Evolutionary conservation across 176 grass and related monocot species (phyloP).

Genomic region (Ensete glaucum): DNA sequence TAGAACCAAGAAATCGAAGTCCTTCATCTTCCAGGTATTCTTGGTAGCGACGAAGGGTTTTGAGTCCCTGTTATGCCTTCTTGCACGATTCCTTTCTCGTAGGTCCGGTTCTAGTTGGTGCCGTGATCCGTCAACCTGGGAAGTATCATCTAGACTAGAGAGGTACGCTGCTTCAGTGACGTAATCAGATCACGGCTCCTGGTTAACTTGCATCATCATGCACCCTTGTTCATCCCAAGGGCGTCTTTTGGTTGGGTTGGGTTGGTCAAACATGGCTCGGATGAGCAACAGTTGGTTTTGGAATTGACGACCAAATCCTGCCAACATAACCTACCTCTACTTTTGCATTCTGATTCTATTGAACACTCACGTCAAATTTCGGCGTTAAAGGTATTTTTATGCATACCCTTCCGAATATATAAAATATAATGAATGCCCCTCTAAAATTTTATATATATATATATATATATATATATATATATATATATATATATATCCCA

Average conservation of each 20-base stretch:
- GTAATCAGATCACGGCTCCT: background rate
- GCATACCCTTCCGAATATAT: too few species aligned
- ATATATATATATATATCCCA: background rate
- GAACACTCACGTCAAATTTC: too few species aligned
- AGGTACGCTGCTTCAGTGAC: background rate
- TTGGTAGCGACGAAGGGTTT: background rate
- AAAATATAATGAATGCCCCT: background rate
- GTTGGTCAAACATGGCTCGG: too few species aligned
- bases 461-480: background rate
- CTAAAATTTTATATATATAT: background rate
- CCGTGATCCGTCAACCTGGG: background rate
- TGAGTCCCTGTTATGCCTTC: background rate
- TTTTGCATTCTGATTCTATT: too few species aligned
- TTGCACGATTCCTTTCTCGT: background rate
- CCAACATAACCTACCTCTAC: too few species aligned
- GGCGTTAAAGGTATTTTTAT: too few species aligned
- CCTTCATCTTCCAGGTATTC: too few species aligned
- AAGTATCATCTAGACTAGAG: background rate
- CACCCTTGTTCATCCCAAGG: too few species aligned
- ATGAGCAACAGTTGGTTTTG: too few species aligned
- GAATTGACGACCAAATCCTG: too few species aligned
- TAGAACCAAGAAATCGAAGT: too few species aligned
- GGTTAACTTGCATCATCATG: too few species aligned
- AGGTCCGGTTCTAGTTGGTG: background rate
- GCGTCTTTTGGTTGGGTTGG: background rate